phyloP scores from a whole-genome alignment of 495 filamentous ascomycete species.

The Aspergillus carlsbadensis region DNA sequence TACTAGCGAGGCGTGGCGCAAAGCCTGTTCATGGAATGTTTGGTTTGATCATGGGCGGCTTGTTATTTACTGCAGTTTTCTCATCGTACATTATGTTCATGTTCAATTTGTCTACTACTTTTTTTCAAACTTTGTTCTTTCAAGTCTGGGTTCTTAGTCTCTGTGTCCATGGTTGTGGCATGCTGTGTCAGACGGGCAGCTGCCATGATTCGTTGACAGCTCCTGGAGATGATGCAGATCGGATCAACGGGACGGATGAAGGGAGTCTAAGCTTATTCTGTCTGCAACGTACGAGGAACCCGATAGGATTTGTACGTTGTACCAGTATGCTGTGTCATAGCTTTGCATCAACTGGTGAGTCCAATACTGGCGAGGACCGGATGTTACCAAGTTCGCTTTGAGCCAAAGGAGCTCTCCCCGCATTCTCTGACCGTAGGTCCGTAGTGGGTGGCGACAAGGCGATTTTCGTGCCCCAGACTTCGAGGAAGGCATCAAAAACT shows the following conservation, averaged over 20 bases:
- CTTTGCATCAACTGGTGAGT: no score
- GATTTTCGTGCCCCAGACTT: no score
- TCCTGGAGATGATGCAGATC: slow-evolving; percentile 11
- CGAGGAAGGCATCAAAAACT: no score
- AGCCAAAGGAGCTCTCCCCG: slow-evolving; percentile 16
- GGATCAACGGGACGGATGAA: slow-evolving; percentile 27
- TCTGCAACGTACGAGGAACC: neutral
- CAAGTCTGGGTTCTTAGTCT: neutral
- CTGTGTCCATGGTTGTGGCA: neutral
- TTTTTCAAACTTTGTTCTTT: no score
- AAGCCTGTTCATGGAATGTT: slow-evolving; percentile 2
- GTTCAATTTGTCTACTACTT: neutral
- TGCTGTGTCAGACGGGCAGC: neutral
- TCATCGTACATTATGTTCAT: neutral
- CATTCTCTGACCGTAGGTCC: slow-evolving; percentile 1
- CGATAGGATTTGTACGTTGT: neutral
- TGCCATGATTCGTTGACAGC: slow-evolving; percentile 6
- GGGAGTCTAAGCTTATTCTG: slow-evolving; percentile 15
- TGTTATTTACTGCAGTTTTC: slow-evolving; percentile 8
- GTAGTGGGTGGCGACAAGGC: neutral
- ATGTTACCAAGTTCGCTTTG: neutral
- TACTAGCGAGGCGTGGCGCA: slow-evolving; percentile 23
- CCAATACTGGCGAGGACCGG: neutral
- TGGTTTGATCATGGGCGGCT: slow-evolving; percentile 3
- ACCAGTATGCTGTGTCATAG: neutral